Base-by-base conservation (phyloP, 75 land plant species). In the Pinus taeda region DNA sequence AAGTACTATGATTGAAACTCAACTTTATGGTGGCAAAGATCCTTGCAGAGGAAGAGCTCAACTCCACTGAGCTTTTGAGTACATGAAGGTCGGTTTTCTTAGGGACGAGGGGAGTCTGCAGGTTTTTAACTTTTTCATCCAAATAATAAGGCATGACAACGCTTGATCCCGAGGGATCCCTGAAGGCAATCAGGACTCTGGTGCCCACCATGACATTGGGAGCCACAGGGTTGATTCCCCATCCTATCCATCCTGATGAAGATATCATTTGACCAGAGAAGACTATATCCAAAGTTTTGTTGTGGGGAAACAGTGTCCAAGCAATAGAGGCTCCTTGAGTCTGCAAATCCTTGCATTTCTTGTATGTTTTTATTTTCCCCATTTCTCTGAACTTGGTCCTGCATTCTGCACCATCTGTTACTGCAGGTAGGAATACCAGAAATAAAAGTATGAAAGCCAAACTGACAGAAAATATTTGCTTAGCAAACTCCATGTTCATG, bases 181-280 rank as follows among this genome's bases (percentile, higher is more conserved):
- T 76, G 77, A 94, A 96, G 78, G 97, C 95, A 39, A 92, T 78
- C n/a, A 96, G 78, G 24, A 83, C 90, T 21, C 86, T 87, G 6
- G 98, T 74, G 15, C 99, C 99, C 73, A 83, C 85, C 99, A 96
- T 94, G 65, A 81, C 79, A 11, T 84, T 67, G 11, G 88, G 74
- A 55, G 75, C 75, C n/a, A 63, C 77, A 17, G 92, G 91, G 82
- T 96, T 96, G 78, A 96, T 87, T 13, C 99, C 99, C 90, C 91
- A 94, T 26, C 89, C 99, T 49, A 94, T 91, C 98, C 97, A 94
- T 21, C 98, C 98, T 7, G 86, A 81, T 61, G 95, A 84, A 3
- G 90, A 86, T 42, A 91, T 81, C 83, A 91, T 84, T 57, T 76
- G 57, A 37, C 95, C 97, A 67, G 86, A 83, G 87, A 87, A 89